Conservation (phyloP, 768 basidiomycete species). For the Suillus americanus region DNA sequence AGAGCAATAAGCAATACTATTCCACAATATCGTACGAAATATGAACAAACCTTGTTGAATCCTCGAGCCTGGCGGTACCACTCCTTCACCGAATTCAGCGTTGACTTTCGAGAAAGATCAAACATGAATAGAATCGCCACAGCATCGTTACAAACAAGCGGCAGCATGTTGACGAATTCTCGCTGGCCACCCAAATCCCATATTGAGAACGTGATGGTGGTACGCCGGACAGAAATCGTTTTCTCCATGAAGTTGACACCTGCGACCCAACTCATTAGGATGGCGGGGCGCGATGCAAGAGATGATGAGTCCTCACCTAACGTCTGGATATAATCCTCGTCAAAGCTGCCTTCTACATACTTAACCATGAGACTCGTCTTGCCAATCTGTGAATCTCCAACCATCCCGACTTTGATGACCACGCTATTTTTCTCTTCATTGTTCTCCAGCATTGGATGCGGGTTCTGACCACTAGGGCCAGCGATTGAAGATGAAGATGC, state of each 20-base stretch:
- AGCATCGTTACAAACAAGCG: slow-evolving; percentile 98
- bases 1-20: slow-evolving; percentile 15
- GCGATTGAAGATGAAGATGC: slow-evolving; percentile 42
- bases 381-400: slow-evolving; percentile 98
- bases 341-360: slow-evolving; percentile 98
- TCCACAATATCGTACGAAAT: not conserved
- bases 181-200: slow-evolving; percentile 98
- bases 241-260: slow-evolving; percentile 99
- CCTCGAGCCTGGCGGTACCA: slow-evolving; percentile 99
- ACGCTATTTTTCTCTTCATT: slow-evolving; percentile 85
- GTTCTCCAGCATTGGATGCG: slow-evolving; percentile 51
- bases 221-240: slow-evolving; percentile 96
- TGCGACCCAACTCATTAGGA: slow-evolving; percentile 20
- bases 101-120: slow-evolving; percentile 95
- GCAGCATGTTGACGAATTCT: slow-evolving; percentile 99
- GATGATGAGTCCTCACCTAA: slow-evolving; percentile 60
- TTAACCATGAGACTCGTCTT: slow-evolving; percentile 99
- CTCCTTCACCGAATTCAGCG: slow-evolving; percentile 97
- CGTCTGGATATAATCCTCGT: slow-evolving; percentile 99
- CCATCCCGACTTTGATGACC: slow-evolving; percentile 99
- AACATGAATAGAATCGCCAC: slow-evolving; percentile 99
- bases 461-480: slow-evolving; percentile 54
- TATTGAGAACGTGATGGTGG: slow-evolving; percentile 99
- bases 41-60: slow-evolving; percentile 86
- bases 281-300: not conserved